A percentile compares a stretch with the other conserved stretches of the same genome.
These are phyloP conservation scores for Fusarium sp. DNA, from an alignment of 2,329 filamentous ascomycete genomes.

Conservation along the genomic window DNA sequence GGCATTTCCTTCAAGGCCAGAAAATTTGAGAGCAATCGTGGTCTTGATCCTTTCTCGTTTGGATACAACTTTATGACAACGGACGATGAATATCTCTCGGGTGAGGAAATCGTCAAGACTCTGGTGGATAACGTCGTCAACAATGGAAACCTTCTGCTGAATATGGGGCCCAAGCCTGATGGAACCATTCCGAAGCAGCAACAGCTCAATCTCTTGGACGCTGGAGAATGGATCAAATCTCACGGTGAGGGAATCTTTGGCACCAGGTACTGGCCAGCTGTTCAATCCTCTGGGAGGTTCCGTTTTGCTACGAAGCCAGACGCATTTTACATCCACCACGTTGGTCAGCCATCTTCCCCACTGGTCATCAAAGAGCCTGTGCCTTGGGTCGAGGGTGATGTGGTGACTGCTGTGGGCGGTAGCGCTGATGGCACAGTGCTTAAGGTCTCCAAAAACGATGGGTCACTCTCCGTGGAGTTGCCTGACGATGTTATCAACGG, in stretches of 20 bases:
- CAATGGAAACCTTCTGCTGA: background rate
- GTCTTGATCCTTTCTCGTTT: background rate
- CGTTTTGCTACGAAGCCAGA: background rate
- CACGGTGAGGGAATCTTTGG: background rate
- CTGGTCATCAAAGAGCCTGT: background rate
- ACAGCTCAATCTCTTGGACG: background rate
- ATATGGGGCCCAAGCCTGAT: background rate
- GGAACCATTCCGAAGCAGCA: background rate
- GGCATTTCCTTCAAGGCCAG: background rate
- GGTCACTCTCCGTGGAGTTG: background rate
- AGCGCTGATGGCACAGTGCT: background rate
- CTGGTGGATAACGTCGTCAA: background rate
- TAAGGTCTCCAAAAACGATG: fast-evolving
- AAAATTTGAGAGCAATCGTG: background rate
- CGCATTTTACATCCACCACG: background rate
- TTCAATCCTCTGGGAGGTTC: background rate
- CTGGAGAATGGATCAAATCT: background rate
- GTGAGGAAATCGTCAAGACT: background rate
- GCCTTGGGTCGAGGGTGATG: background rate
- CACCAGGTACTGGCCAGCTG: background rate
- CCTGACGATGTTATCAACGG: background rate
- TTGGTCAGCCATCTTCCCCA: background rate
- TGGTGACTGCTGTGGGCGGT: background rate
- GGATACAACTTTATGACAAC: background rate
- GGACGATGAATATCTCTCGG: background rate